phyloP scores from a whole-genome alignment of 768 basidiomycete genomes.

The Lentinula aciculospora region DNA sequence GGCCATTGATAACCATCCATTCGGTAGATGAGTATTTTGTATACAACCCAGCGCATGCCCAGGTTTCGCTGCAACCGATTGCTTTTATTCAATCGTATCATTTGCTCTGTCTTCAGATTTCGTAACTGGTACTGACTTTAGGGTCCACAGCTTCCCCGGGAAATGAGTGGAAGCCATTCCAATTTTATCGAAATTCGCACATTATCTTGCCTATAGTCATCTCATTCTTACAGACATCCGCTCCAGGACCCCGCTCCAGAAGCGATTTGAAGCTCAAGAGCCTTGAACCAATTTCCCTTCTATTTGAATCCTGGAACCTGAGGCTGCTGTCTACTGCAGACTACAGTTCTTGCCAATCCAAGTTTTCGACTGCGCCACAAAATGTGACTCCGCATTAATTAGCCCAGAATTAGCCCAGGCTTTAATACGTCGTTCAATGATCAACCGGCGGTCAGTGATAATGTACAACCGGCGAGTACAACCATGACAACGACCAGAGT shows the following conservation, averaged over 20 bases:
- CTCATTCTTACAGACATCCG: no score
- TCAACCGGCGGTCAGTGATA: neutral
- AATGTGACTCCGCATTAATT: neutral
- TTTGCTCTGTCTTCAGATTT: neutral
- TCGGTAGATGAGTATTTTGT: neutral
- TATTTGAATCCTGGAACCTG: no score
- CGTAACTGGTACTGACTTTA: neutral
- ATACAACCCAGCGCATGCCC: no score
- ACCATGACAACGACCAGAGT: neutral
- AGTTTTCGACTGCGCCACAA: neutral
- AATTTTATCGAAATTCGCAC: no score
- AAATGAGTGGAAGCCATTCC: no score
- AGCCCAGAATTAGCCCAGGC: neutral
- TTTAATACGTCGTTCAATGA: neutral
- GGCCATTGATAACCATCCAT: neutral
- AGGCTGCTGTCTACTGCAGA: neutral
- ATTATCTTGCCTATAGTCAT: no score
- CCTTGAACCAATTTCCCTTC: no score
- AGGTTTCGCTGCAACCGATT: neutral
- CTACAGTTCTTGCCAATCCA: neutral
- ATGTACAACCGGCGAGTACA: no score
- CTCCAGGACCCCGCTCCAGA: no score
- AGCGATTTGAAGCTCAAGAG: no score
- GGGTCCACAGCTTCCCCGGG: no score
- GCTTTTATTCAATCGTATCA: no score